A percentile compares a stretch with the other conserved stretches of the same genome.
These are phyloP conservation scores for Aspergillus ustus DNA, from an alignment of 2,329 filamentous ascomycete genomes.

Conservation along the genomic window DNA sequence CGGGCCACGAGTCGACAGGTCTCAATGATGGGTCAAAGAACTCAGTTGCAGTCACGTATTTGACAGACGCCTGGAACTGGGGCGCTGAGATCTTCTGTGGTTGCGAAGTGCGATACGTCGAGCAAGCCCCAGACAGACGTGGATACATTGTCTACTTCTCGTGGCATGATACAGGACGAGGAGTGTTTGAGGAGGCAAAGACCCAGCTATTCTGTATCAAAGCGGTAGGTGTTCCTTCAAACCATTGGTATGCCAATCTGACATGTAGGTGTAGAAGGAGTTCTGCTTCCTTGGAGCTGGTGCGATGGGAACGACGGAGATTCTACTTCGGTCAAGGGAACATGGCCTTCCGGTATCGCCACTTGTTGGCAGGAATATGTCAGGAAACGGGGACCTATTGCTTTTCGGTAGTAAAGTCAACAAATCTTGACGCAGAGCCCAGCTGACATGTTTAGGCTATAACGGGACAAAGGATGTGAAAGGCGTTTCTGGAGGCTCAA, in stretches of 20 bases:
- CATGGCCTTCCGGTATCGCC: slow-evolving; percentile 10
- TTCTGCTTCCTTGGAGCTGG: slow-evolving; percentile 61
- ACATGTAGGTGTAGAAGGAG: slow-evolving; percentile 45
- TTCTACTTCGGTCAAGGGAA: slow-evolving; percentile 16
- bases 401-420: background rate
- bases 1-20: slow-evolving; percentile 60
- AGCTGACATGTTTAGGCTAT: slow-evolving; percentile 5
- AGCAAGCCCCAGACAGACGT: slow-evolving; percentile 53
- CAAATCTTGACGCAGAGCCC: too few relatives aligned
- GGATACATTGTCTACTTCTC: slow-evolving; percentile 63
- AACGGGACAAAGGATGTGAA: slow-evolving; percentile 33
- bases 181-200: background rate
- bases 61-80: slow-evolving; percentile 73
- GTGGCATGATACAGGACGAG: slow-evolving; percentile 6
- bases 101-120: slow-evolving; percentile 68
- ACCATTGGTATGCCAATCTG: background rate
- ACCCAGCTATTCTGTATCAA: slow-evolving; percentile 14
- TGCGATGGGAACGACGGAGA: slow-evolving; percentile 19
- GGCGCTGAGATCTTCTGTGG: slow-evolving; percentile 73
- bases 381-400: slow-evolving; percentile 17
- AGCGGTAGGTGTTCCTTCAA: slow-evolving; percentile 45
- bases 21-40: slow-evolving; percentile 52
- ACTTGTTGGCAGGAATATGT: slow-evolving; percentile 13
- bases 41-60: slow-evolving; percentile 63
- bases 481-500: slow-evolving; percentile 13